Conservation (phyloP, 1,284 basidiomycete genomes). For the Ceratobasidium sp. region DNA sequence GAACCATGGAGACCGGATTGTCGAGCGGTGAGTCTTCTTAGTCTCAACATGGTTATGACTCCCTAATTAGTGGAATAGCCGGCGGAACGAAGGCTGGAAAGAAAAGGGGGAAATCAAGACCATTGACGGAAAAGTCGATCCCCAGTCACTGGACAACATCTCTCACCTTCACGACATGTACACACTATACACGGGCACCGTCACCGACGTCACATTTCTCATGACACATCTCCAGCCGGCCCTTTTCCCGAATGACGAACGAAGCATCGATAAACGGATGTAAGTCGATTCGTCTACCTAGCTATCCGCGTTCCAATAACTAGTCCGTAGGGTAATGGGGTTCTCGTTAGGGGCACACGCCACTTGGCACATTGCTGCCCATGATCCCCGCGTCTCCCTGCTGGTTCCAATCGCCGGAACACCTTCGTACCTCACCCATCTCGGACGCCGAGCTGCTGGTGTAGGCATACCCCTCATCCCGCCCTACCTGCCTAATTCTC, state of each 20-base stretch:
- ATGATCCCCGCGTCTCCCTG: conserved; percentile 62
- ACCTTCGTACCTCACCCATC: conserved; percentile 60
- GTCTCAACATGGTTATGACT: background rate
- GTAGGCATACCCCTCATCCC: conserved; percentile 54
- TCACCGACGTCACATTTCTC: conserved; percentile 63
- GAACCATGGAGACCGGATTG: conserved; percentile 57
- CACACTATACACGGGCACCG: conserved; percentile 58
- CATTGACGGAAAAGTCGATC: conserved; percentile 52
- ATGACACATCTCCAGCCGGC: conserved; percentile 64
- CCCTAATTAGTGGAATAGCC: conserved; percentile 12
- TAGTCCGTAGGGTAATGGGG: conserved; percentile 1
- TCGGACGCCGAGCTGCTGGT: conserved; percentile 56
- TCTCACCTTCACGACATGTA: conserved; percentile 56
- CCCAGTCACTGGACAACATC: conserved; percentile 18
- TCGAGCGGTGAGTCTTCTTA: conserved; percentile 47
- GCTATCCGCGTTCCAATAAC: background rate
- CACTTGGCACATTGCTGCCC: conserved; percentile 35
- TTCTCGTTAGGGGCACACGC: conserved; percentile 50
- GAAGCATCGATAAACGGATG: conserved; percentile 61
- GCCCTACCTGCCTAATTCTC: conserved; percentile 57
- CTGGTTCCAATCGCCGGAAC: conserved; percentile 67
- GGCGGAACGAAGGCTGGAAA: conserved; percentile 56
- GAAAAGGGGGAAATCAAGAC: conserved; percentile 46
- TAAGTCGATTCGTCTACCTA: conserved; percentile 6
- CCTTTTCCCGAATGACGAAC: conserved; percentile 65